Percentiles rank a stretch among this genome's conserved stretches.
phyloP scores from a whole-genome alignment of 2,329 filamentous ascomycete species.

The Tolypocladium nubicola region DNA sequence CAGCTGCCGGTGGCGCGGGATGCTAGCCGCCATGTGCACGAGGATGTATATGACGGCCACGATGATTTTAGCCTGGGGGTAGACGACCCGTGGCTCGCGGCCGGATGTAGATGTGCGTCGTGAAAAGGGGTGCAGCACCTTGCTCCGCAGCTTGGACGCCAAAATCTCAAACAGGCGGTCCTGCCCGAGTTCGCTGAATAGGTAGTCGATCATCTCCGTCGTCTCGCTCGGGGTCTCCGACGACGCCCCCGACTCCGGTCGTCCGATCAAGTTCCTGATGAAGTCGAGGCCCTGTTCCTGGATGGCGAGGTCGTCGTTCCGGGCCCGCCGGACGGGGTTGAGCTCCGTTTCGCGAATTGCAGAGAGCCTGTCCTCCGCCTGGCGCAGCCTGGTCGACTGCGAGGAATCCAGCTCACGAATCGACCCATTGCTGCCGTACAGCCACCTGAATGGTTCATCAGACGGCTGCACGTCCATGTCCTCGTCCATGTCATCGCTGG shows the following conservation, averaged over 20 bases:
- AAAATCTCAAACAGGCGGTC: constrained; percentile 74
- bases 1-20: constrained; percentile 65
- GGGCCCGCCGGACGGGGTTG: constrained; percentile 55
- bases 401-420: constrained; percentile 22
- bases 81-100: constrained; percentile 38
- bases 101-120: constrained; percentile 24
- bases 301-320: constrained; percentile 70
- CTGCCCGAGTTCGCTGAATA: constrained; percentile 67
- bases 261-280: constrained; percentile 78
- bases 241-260: constrained; percentile 36
- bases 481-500: constrained; percentile 38
- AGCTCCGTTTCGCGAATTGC: constrained; percentile 54
- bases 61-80: constrained; percentile 60
- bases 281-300: constrained; percentile 89
- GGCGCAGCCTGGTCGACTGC: constrained; percentile 32
- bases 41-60: constrained; percentile 71
- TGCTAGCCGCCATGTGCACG: constrained; percentile 78
- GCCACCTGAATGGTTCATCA: constrained; percentile 31
- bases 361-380: constrained; percentile 38
- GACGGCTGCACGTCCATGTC: constrained; percentile 46
- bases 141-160: constrained; percentile 62
- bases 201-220: constrained; percentile 70
- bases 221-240: constrained; percentile 40
- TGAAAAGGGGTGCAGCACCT: constrained; percentile 41
- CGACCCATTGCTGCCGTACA: constrained; percentile 19